Evolutionary conservation across 208 protist genomes (phyloP).

Genomic region (Wallacemonas sp.): DNA sequence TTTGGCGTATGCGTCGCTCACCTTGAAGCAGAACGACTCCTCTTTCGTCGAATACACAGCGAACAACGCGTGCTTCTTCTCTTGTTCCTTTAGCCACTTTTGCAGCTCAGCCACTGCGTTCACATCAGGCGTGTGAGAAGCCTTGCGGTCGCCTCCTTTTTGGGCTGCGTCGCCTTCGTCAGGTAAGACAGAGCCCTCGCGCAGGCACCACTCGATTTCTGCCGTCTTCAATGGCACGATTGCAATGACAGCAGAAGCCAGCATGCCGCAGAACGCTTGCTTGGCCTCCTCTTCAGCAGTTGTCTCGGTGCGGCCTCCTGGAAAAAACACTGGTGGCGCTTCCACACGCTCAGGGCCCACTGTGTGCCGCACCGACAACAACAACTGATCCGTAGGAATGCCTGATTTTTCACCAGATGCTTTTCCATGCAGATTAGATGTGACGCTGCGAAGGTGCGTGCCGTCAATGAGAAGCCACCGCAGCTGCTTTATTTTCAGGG

Average conservation of each 20-base stretch:
- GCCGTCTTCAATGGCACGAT: slow-evolving; percentile 23
- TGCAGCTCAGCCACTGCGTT: slow-evolving; percentile 19
- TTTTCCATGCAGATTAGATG: slow-evolving; percentile 39
- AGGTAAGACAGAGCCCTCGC: slow-evolving; percentile 16
- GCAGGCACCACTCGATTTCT: slow-evolving; percentile 34
- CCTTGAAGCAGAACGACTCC: slow-evolving; percentile 35
- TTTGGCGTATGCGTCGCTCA: slow-evolving; percentile 30
- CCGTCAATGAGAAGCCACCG: slow-evolving; percentile 49
- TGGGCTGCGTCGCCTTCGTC: slow-evolving; percentile 8
- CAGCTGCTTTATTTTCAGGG: slow-evolving; percentile 43
- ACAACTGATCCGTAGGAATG: slow-evolving; percentile 36
- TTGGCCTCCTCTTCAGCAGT: slow-evolving; percentile 23
- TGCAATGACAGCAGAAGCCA: slow-evolving; percentile 25
- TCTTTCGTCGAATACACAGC: slow-evolving; percentile 47
- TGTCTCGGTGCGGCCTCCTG: slow-evolving; percentile 5
- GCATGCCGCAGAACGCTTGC: slow-evolving; percentile 28
- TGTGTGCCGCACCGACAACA: slow-evolving; percentile 26
- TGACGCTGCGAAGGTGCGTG: slow-evolving; percentile 26
- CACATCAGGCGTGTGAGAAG: neutral
- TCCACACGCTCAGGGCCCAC: neutral
- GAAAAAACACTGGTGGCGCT: slow-evolving; percentile 9
- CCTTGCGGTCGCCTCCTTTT: neutral
- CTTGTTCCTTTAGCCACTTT: slow-evolving; percentile 42
- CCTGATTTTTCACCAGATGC: slow-evolving; percentile 10
- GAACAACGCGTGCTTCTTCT: slow-evolving; percentile 21